These are phyloP conservation scores for Simplicillium sp. DNA, from an alignment of 2,329 filamentous ascomycete species.

Conservation along the genomic window DNA sequence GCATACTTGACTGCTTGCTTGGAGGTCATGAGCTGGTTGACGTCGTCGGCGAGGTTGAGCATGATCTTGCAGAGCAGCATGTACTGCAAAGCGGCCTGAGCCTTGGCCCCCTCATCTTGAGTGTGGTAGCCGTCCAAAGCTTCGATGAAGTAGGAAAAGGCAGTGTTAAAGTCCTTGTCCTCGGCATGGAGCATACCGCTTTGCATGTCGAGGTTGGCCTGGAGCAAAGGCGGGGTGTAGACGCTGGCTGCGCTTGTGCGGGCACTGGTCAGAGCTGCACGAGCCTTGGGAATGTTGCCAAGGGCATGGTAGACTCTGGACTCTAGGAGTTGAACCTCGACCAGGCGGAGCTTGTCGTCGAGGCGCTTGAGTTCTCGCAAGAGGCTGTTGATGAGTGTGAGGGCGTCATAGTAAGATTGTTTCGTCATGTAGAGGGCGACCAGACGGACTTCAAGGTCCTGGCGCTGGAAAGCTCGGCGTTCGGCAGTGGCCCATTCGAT, in stretches of 20 bases:
- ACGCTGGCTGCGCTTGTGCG: conserved; percentile 93
- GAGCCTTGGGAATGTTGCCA: conserved; percentile 91
- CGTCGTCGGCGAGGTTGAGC: conserved; percentile 94
- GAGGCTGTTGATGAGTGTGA: conserved; percentile 92
- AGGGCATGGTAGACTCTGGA: conserved; percentile 95
- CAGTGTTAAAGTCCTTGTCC: conserved; percentile 97
- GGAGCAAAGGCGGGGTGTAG: conserved; percentile 89
- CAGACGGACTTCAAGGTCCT: conserved; percentile 94
- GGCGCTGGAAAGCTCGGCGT: conserved; percentile 89
- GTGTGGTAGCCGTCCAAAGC: conserved; percentile 94
- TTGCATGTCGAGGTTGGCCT: conserved; percentile 98
- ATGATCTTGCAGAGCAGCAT: conserved; percentile 99
- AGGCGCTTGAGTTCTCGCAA: conserved; percentile 94
- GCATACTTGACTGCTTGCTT: conserved; percentile 97
- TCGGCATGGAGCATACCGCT: conserved; percentile 98
- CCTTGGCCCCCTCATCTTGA: conserved; percentile 78
- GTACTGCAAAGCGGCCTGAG: conserved; percentile 97
- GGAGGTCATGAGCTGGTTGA: conserved; percentile 86
- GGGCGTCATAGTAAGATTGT: conserved; percentile 92
- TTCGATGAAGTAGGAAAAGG: conserved; percentile 98
- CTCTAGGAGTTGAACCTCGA: conserved; percentile 95
- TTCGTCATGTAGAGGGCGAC: conserved; percentile 94
- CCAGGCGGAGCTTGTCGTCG: conserved; percentile 95
- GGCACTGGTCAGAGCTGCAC: conserved; percentile 87
- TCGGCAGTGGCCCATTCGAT: conserved; percentile 98